phyloP scores from a whole-genome alignment of 176 grass and related monocot genomes.

The Dactylis glomerata region DNA sequence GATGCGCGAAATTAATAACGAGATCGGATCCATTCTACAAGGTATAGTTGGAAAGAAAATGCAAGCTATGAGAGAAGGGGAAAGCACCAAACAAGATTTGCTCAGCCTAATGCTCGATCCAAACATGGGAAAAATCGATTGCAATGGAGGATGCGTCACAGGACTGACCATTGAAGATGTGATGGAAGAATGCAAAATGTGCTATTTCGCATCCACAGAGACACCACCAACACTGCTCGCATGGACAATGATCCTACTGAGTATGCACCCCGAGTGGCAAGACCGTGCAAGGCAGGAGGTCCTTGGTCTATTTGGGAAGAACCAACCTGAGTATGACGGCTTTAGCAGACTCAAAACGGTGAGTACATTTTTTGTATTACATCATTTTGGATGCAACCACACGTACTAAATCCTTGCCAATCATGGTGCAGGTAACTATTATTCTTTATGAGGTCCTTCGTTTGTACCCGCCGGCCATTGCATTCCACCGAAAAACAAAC shows the following conservation, averaged over 20 bases:
- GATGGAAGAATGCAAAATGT: neutral
- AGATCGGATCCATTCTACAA: neutral
- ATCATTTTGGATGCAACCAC: neutral
- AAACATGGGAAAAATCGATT: neutral
- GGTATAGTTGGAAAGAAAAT: neutral
- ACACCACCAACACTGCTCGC: neutral
- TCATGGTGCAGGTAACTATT: neutral
- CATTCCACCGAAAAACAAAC: neutral
- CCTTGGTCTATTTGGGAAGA: neutral
- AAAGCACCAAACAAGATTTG: neutral
- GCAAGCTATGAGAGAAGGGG: neutral
- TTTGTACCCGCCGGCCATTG: neutral
- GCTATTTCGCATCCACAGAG: neutral
- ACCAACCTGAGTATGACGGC: neutral
- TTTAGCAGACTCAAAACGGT: neutral
- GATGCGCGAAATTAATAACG: neutral
- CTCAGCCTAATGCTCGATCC: neutral
- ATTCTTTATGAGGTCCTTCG: slow-evolving; percentile 5
- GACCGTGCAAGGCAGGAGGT: neutral
- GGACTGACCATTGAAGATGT: neutral
- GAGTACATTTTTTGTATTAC: neutral
- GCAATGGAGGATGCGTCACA: neutral
- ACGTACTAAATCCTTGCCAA: neutral
- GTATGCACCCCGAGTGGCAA: neutral
- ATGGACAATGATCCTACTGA: neutral